Evolutionary conservation across 768 basidiomycete genomes (phyloP), one percentile per base, ranked within the genome.

Genomic region (Candolleomyces eurysporus): DNA sequence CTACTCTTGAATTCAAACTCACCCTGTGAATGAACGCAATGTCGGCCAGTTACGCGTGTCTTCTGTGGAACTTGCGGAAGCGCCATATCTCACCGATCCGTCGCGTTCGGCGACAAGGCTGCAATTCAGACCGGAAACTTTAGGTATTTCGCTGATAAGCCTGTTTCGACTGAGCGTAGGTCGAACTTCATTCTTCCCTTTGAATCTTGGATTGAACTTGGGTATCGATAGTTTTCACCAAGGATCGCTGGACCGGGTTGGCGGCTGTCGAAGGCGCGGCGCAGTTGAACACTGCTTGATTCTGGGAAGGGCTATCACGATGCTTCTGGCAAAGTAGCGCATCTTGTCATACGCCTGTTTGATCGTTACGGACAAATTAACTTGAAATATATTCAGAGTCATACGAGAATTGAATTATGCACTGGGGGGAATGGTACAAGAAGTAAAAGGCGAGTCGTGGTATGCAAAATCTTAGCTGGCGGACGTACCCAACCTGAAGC

Each of bases 51-150:
- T 2, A 69, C 73, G 21, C 75, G 75, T 39, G 66, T 75, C n/a
- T 78, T 76, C 68, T 78, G 76, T 57, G 57, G 68, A 61, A 74
- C 68, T 61, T 78, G 76, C 53, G 76, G 76, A 19, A 73, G 72
- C 52, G 74, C 75, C 32, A 71, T 78, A 26, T 69, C 71, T n/a
- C 76, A 78, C 54, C 70, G 66, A 56, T 72, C 72, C 17, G 66
- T 61, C 36, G 68, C 67, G 7, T 76, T 76, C 40, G 75, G 75
- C 43, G 75, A 76, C 17, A 57, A 64, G 4, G 73, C 73, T 52
- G 76, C 75, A 14, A 70, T 78, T 36, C 76, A 76, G 66, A 76
- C 76, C 2, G 76, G 76, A 13, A 76, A 76, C 64, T 76, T 78
- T 60, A 48, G 51, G 17, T 69, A 69, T 39, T 75, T 74, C 45